Evolutionary conservation across 805 yeast genomes (phyloP), one percentile per base, ranked within the genome.

Genomic region (Yarrowia phangngaensis): DNA sequence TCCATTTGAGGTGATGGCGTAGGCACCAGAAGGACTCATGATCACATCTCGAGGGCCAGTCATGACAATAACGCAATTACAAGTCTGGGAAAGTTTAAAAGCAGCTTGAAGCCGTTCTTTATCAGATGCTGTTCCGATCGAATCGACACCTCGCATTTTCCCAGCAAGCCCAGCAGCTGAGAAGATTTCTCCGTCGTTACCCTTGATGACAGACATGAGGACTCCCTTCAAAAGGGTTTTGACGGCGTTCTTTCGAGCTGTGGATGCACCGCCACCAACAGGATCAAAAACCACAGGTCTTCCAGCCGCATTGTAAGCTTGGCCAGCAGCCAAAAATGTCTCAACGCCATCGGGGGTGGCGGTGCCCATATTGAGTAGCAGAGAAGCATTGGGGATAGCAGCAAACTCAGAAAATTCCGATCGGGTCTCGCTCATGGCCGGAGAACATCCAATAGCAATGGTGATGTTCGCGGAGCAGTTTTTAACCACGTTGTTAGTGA

Each of bases 251-350:
- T 68, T 66, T 52, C 97, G 71, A 4, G 76, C 72, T 3, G 59
- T 51, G 0, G 95, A 73, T 0, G 96, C 95, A 20, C 95, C 95
- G 29, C 82, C 86, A 0, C 88, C 97, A n/a, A 88, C 95, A 0
- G 96, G 97, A 62, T 88, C 97, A 56, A 83, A 80, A 0, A 88
- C 76, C 23, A 88, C 73, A 3, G 85, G 89, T 34, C 72, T 70
- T 2, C 75, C 75, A 11, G 62, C 56, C 11, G 58, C 60, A 59
- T 82, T 82, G 61, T 88, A 86, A 0, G 73, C 75, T 8, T 60
- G 59, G 14, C 82, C 63, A 0, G 90, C 95, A 2, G 59, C 56
- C 16, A 68, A 55, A 53, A 75, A 75, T 50, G 72, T 66, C 0
- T 64, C 65, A 52, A 76, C 58, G 31, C 69, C 64, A 3, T 57